Base-by-base conservation (phyloP, 345 rosid genomes). In the Raphanus raphanistrum region DNA sequence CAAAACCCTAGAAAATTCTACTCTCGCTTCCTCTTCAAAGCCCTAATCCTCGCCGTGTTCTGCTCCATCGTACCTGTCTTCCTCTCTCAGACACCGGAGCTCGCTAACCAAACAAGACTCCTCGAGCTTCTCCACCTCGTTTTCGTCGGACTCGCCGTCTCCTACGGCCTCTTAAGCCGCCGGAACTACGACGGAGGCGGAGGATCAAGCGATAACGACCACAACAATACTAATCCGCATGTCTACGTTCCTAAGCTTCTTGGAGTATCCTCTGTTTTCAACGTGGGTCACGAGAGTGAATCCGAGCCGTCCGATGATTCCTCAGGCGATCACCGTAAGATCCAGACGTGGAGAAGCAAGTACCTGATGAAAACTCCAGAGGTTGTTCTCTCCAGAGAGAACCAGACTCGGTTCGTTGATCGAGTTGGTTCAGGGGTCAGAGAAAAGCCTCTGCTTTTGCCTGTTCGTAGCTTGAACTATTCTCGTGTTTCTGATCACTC, bases 131-230 rank as follows among this genome's bases (percentile, higher is more conserved):
- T 96, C 41, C 99, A 93, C 85, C 93, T 96, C 7, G 31, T 96
- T 64, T 84, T 96, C 36, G 97, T 96, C 60, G 99, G 99, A 5
- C 87, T 96, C 73, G 99, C 97, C 17, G 93, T 96, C 77, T 93
- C 99, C 11, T 96, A 91, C 73, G 99, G 99, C 36, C 91, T 93
- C 9, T 91, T 96, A 76, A 91, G 98, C 83, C 68, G 85, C 41
- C 77, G 90, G n/a, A 88, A 86, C 33, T 85, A 87, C 11, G 93
- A 88, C 29, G 74, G 80, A 3, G 85, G 85, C 21, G 26, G 16
- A 4, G 71, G 82, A 31, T 86, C 87, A n/a, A 84, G 17, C 59
- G n/a, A 5, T 57, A 54, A 4, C 38, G 63, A 70, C 70, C 66
- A 70, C 31, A 79, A 71, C 88, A 52, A n/a, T 13, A 45, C 17